Base-by-base conservation (phyloP, 192 early-diverging fungal species). In the Coemansia sp. region DNA sequence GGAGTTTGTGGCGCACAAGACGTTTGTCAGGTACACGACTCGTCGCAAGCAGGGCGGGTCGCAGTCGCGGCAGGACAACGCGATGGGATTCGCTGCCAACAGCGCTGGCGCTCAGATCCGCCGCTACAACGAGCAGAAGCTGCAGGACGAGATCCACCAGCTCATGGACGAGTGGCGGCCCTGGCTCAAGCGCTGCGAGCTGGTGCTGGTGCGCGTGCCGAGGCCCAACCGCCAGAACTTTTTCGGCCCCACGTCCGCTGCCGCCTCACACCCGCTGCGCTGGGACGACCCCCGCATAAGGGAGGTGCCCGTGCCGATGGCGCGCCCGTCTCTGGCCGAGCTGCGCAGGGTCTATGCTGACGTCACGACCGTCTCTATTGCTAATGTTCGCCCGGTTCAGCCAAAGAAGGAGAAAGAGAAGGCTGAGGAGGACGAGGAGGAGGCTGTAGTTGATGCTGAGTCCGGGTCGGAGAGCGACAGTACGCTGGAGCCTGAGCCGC, bases 1-100 rank as follows among this genome's bases (percentile, higher is more conserved):
- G 46, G 75, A 85, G 49, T 72, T 91, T 29, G 46, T 94, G 4
- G 89, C 84, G 0, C 95, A 98, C 85, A 99, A 98, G 80, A 94
- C 96, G 27, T 91, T 97, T 67, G 95, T 97, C 75, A 87, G 97
- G 42, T 99, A 99, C 80, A 99, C 97, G 6, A 97, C 95, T 5
- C 90, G 97, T 40, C 84, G 92, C 65, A 97, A 98, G 71, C 97
- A 99, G 77, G 97, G 97, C 72, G 96, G 96, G 0, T 87, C 93
- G 24, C 97, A 99, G 81, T 89, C 90, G 36, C 86, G 80, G 22
- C 89, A 94, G 62, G 96, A 97, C 84, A 87, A 80, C 43, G 79
- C 91, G 5, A 94, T 94, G 73, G 96, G 96, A 76, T 87, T 27
- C 89, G 95, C 27, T 88, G 94, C 71, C 90, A 76, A 77, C 3